A percentile compares a stretch with the other conserved stretches of the same genome.
phyloP scores from a whole-genome alignment of 2,329 filamentous ascomycete species.

The Colletotrichum sp. region DNA sequence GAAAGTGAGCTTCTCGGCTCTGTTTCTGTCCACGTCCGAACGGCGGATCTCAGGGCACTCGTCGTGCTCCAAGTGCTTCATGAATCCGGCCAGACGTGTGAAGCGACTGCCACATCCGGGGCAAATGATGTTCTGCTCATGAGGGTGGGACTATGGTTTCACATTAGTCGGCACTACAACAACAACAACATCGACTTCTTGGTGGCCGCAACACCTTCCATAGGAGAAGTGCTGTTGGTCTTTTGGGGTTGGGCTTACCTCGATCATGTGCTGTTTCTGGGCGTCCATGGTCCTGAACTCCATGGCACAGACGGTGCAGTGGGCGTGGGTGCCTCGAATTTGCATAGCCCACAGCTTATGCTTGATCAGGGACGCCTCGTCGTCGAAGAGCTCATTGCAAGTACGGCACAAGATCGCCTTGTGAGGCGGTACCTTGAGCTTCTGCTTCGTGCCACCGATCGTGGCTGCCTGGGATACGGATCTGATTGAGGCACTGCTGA shows the following conservation, averaged over 20 bases:
- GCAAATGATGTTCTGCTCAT: slow-evolving; percentile 47
- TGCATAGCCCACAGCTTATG: slow-evolving; percentile 35
- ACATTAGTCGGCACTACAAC: not conserved
- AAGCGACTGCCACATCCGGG: slow-evolving; percentile 51
- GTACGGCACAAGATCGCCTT: not conserved
- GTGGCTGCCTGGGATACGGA: not conserved
- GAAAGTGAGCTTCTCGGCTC: slow-evolving; percentile 43
- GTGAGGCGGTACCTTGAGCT: not conserved
- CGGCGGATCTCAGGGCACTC: slow-evolving; percentile 42
- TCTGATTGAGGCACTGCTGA: not conserved
- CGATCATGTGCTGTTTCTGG: slow-evolving; percentile 33
- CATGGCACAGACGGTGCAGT: slow-evolving; percentile 42
- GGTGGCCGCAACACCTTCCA: not conserved
- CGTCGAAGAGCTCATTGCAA: not conserved
- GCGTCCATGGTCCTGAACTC: slow-evolving; percentile 41
- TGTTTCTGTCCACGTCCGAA: slow-evolving; percentile 34
- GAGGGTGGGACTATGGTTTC: slow-evolving; percentile 39
- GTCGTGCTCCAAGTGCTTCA: slow-evolving; percentile 50
- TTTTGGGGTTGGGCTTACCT: slow-evolving; percentile 10
- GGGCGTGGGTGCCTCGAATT: slow-evolving; percentile 32
- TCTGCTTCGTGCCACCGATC: not conserved
- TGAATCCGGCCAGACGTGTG: slow-evolving; percentile 37
- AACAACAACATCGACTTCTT: not conserved
- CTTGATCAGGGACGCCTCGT: not conserved
- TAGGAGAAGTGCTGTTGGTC: not conserved